Base-by-base conservation (phyloP, 2,329 filamentous ascomycete species). In the Scedosporium boydii region DNA sequence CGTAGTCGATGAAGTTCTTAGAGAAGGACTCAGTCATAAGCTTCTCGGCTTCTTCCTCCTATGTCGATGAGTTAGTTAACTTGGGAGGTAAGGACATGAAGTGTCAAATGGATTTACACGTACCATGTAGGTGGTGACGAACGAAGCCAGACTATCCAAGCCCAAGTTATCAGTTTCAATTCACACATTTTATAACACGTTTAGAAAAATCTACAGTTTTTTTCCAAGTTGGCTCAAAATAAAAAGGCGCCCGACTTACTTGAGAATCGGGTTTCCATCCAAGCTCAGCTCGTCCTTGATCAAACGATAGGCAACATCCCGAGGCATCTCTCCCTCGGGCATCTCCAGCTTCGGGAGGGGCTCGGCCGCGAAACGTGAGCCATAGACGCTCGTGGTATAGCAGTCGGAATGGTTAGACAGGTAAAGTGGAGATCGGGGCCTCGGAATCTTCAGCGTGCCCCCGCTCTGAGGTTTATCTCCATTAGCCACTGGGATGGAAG, bases 41-140 rank as follows among this genome's bases (percentile, higher is more conserved):
- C 76, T 96, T 92, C 78, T 97, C 93, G 21, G 89, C 93, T 75
- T 97, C 93, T 56, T 96, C 90, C 78, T 97, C 93, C 89, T 91
- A 68, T 1, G 51, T n/a, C 57, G 16, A n/a, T 14, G 55, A n/a
- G 29, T 14, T 44, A 26, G 29, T 14, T 42, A 26, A 6, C 29
- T 9, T 34, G 4, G 1, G 1, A 34, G 29, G 29, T 34, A 34
- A 34, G 29, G 29, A 34, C 6, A 34, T 10, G 41, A 48, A 53
- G 56, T 27, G 21, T 53, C 26, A 26, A 14, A 63, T 64, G 46
- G 53, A 62, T 53, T 65, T 48, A 44, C 29, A 66, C 77, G 68
- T 79, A 91, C 89, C 92, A 96, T 97, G 79, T 96, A 97, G 0
- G 93, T 97, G 1, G 93, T 96, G 67, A 96, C 92, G 71, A 98